phyloP scores from a whole-genome alignment of 2,329 filamentous ascomycete genomes.

The Neofusicoccum sp. region DNA sequence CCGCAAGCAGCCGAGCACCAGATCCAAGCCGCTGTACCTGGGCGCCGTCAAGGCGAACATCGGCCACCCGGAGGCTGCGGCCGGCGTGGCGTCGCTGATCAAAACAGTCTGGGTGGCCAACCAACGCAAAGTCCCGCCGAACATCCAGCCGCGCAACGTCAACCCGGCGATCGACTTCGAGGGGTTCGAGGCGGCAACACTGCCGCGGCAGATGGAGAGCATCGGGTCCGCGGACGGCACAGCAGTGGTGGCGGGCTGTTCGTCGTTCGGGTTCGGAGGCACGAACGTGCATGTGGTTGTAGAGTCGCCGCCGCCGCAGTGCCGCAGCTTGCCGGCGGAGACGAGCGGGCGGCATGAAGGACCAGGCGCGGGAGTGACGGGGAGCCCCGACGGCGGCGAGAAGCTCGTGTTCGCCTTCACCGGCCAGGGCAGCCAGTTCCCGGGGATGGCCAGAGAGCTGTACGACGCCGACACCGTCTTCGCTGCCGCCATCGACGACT shows the following conservation, averaged over 20 bases:
- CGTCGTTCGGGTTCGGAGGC: constrained; percentile 29
- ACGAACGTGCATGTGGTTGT: constrained; percentile 34
- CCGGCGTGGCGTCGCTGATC: constrained; percentile 35
- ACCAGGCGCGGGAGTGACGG: too few species aligned
- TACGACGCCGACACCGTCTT: constrained; percentile 6
- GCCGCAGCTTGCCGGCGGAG: background rate
- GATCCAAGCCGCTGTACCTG: constrained; percentile 28
- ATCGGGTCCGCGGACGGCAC: background rate
- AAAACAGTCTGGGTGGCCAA: constrained; percentile 40
- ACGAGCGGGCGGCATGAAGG: too few species aligned
- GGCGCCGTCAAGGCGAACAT: constrained; percentile 37
- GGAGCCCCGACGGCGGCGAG: background rate
- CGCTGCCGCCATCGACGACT: background rate
- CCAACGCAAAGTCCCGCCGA: constrained; percentile 53
- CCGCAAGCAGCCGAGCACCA: background rate
- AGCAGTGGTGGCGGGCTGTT: background rate
- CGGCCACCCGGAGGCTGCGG: constrained; percentile 40
- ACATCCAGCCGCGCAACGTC: constrained; percentile 69
- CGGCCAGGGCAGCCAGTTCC: constrained; percentile 35
- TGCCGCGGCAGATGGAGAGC: background rate
- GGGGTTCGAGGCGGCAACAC: background rate
- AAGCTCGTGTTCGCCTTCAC: constrained; percentile 30
- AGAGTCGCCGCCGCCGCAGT: background rate
- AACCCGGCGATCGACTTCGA: constrained; percentile 55
- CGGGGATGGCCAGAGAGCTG: constrained; percentile 22